Evolutionary conservation across 2,329 filamentous ascomycete species (phyloP).

Genomic region (Calonectria henricotiae): DNA sequence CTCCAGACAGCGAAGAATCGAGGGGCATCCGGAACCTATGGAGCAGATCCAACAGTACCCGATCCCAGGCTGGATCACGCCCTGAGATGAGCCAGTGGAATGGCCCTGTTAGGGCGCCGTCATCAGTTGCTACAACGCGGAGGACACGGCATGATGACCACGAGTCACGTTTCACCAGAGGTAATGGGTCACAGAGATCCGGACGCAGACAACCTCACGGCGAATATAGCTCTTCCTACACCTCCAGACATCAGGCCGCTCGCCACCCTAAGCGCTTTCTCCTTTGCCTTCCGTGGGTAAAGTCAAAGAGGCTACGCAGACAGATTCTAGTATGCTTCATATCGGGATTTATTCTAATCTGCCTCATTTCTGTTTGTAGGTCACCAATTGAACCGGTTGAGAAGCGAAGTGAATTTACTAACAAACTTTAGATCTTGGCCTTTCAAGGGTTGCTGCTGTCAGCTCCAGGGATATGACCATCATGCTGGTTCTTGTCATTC

Average conservation of each 20-base stretch:
- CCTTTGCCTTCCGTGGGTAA: slow-evolving; percentile 71
- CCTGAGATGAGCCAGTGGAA: slow-evolving; percentile 19
- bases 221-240: background rate
- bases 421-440: slow-evolving; percentile 76
- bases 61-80: slow-evolving; percentile 36
- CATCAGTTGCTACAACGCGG: slow-evolving; percentile 10
- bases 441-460: slow-evolving; percentile 77
- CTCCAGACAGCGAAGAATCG: slow-evolving; percentile 53
- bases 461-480: slow-evolving; percentile 83
- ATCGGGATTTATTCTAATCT: slow-evolving; percentile 75
- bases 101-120: slow-evolving; percentile 8
- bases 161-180: slow-evolving; percentile 24
- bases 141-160: background rate
- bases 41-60: slow-evolving; percentile 45
- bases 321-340: slow-evolving; percentile 76
- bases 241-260: slow-evolving; percentile 30
- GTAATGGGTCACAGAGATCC: background rate
- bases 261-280: slow-evolving; percentile 64
- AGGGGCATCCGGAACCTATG: background rate
- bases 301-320: slow-evolving; percentile 68
- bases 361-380: slow-evolving; percentile 79
- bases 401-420: slow-evolving; percentile 16
- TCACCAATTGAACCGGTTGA: slow-evolving; percentile 40
- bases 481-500: slow-evolving; percentile 83
- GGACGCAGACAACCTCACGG: background rate